A percentile compares a stretch with the other conserved stretches of the same genome.
phyloP scores from a whole-genome alignment of 2,329 filamentous ascomycete species.

The Fusarium phyllophilum region DNA sequence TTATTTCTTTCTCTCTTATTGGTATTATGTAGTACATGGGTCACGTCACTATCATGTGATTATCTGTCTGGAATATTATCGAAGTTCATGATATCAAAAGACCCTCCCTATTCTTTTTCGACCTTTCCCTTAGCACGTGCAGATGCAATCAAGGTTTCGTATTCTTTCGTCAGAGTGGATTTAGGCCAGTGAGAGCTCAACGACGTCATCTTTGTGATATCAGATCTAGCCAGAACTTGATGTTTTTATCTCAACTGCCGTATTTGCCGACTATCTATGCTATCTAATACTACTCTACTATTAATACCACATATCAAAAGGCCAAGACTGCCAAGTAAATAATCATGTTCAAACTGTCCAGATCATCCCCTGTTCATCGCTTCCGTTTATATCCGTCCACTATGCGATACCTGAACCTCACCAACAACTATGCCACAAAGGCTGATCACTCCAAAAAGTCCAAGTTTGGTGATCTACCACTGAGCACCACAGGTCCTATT shows the following conservation, averaged over 20 bases:
- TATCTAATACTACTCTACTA: not conserved
- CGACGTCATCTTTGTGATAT: conserved; percentile 30
- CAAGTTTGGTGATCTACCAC: conserved; percentile 47
- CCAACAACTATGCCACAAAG: conserved; percentile 21
- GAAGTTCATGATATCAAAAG: not conserved
- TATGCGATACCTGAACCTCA: not conserved
- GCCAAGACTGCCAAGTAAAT: not conserved
- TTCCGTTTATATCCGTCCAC: not conserved
- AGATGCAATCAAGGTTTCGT: conserved; percentile 10
- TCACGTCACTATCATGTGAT: not conserved
- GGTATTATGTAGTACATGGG: not conserved
- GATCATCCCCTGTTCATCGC: not conserved
- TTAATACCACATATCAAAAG: not conserved
- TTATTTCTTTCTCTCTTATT: not conserved
- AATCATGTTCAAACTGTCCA: conserved; percentile 14
- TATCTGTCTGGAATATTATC: not conserved
- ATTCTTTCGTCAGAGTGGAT: conserved; percentile 34
- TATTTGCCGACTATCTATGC: not conserved
- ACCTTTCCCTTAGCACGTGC: conserved; percentile 12
- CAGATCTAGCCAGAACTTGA: conserved; percentile 7
- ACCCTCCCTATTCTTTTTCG: not conserved
- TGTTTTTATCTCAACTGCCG: not conserved
- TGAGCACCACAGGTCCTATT: conserved; percentile 51
- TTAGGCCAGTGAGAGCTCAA: conserved; percentile 10
- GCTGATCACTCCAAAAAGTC: conserved; percentile 35